Conservation (phyloP, 306 rosid genomes). For the Cucurbita argyrosperma region DNA sequence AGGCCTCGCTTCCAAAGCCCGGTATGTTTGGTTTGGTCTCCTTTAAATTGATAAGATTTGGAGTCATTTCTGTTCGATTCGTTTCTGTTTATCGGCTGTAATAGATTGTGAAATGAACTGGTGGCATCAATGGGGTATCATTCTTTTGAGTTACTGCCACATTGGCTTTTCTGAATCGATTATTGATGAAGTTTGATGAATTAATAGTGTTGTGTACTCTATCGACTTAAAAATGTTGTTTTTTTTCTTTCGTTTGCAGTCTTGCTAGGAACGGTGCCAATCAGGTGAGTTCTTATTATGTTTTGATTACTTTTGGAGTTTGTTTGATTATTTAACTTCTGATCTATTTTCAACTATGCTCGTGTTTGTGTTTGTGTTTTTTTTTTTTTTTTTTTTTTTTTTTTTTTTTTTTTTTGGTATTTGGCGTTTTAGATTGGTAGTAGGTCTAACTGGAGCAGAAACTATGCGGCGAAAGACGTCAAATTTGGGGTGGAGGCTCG, state of each 20-base stretch:
- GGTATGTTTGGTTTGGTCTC: constrained; percentile 22
- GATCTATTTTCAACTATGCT: background rate
- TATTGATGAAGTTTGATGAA: background rate
- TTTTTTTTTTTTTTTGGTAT: too few species aligned
- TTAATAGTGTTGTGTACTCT: too few species aligned
- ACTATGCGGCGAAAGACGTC: constrained; percentile 79
- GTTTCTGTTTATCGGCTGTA: background rate
- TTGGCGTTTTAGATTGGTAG: constrained; percentile 33
- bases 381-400: background rate
- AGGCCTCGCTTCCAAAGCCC: constrained; percentile 65
- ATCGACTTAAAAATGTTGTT: background rate
- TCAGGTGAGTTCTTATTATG: constrained; percentile 33
- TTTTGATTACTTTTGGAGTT: background rate
- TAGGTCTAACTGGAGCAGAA: constrained; percentile 59
- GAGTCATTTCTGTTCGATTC: background rate
- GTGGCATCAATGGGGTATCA: background rate
- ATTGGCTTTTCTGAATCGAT: background rate
- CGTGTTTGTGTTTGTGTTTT: background rate
- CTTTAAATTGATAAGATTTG: background rate
- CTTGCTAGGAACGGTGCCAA: constrained; percentile 45
- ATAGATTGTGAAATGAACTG: background rate
- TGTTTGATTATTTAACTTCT: background rate
- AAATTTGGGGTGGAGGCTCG: constrained; percentile 94
- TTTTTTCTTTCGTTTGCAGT: constrained; percentile 21
- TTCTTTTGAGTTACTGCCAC: background rate